Conservation (phyloP, 805 yeast genomes). For the Suhomyces sp. region DNA sequence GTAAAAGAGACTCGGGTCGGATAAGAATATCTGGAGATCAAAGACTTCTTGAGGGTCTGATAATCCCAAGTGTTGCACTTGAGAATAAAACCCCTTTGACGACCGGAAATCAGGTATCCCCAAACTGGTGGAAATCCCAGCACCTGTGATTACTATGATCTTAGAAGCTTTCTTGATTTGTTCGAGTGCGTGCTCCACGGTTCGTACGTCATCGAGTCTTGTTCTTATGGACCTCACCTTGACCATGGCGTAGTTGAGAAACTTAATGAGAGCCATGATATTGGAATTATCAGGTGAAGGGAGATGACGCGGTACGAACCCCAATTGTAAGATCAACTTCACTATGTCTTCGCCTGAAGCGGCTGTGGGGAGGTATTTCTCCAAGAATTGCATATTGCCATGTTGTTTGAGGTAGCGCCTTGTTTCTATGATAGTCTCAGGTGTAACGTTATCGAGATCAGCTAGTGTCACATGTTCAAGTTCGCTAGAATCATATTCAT, state of each 20-base stretch:
- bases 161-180: constrained; percentile 51
- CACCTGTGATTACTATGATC: constrained; percentile 44
- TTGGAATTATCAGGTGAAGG: constrained; percentile 41
- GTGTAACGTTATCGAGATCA: constrained; percentile 10
- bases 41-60: constrained; percentile 47
- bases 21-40: constrained; percentile 35
- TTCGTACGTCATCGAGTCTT: constrained; percentile 51
- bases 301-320: constrained; percentile 47
- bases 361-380: constrained; percentile 58
- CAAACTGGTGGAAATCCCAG: constrained; percentile 45
- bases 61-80: constrained; percentile 45
- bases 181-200: constrained; percentile 57
- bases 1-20: constrained; percentile 41
- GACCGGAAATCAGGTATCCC: constrained; percentile 48
- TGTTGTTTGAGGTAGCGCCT: constrained; percentile 51
- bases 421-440: constrained; percentile 21
- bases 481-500: constrained; percentile 3
- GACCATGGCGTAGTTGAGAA: constrained; percentile 63
- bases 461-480: constrained; percentile 4
- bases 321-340: constrained; percentile 58
- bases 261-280: constrained; percentile 47
- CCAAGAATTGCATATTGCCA: constrained; percentile 63
- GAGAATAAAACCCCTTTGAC: constrained; percentile 63
- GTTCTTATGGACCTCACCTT: constrained; percentile 58
- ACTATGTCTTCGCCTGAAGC: constrained; percentile 60